Base-by-base conservation (phyloP, 805 yeast genomes). In the Myxozyma sirexii region DNA sequence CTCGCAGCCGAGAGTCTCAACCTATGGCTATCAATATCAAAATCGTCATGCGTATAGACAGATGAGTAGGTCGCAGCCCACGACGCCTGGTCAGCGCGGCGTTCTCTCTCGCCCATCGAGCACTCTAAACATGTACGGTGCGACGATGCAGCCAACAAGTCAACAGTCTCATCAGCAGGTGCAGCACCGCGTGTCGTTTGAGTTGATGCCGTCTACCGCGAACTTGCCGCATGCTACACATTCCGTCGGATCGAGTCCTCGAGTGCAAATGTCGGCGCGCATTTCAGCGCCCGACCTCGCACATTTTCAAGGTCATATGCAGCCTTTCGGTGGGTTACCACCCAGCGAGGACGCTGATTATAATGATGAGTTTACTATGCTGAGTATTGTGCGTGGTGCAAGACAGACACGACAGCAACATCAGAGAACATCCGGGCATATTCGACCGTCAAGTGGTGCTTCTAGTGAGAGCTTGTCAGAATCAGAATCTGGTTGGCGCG, bases 31-130 rank as follows among this genome's bases (percentile, higher is more conserved):
- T 31, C 49, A 26, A 35, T 39, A 26, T 38, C 52, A 24, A 27
- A 29, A n/a, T 10, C 47, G 33, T 12, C 41, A 38, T 31, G 24
- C 43, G 15, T 21, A 31, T n/a, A 41, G 53, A 10, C 52, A 57
- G 19, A 33, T 27, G n/a, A 56, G 63, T 29, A 33, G 51, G 17
- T 59, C 63, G 31, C 60, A 56, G 49, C 60, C 63, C 5, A 21
- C 56, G n/a, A 59, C 63, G 19, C 63, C 63, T 5, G 47, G 54
- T 37, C 48, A 26, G 27, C 41, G 47, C 10, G 19, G 38, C 27
- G 17, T 38, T 31, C 23, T 55, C 31, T 33, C 46, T 23, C 59
- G 55, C 2, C 50, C 47, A 12, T 24, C 55, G 12, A 57, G 56
- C 27, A 17, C 35, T 33, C 26, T 27, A 8, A 38, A 44, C 27